Evolutionary conservation across 805 yeast species (phyloP), one percentile per base, ranked within the genome.

Genomic region (Candida endomychidarum): DNA sequence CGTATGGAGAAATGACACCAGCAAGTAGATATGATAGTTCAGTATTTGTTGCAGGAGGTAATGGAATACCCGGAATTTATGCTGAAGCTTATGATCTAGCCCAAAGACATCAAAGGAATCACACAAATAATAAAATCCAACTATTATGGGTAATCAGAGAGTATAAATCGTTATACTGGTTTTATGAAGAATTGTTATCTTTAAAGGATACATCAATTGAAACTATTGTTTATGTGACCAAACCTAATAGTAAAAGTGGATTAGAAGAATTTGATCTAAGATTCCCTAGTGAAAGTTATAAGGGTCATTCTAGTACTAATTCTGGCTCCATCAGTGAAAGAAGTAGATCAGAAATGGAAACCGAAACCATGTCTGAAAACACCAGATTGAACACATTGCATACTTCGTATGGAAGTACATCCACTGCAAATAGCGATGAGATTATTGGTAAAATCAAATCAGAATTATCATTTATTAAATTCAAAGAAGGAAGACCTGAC

Each of bases 61-160:
- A 58, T 44, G 71, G 71, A 12, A 65, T 65, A 10, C 70, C 71
- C 2, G 70, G 70, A 5, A 61, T 65, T n/a, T 65, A 54, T 43
- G 59, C 68, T 4, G 70, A 65, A 46, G 66, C 60, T 1, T 37
- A 25, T 14, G 53, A 53, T 11, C 39, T 59, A 27, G 46, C 43
- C 6, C 38, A 34, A 12, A 38, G 34, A 15, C 29, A 19, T 9
- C 10, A 3, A 2, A 38, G 10, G 15, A 17, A 20, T 20, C 5
- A 8, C 12, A 30, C 26, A 9, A 42, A 43, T 21, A 53, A 51
- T 34, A 38, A 40, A n/a, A 18, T 65, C 19, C 70, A 74, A 34
- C 64, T 85, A 34, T 60, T 75, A 22, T 87, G 96, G 95, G 72
- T 75, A 9, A 68, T 84, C 5, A 67, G 83, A 41, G 77, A 78